These are phyloP conservation scores for Melastoma candidum DNA, from an alignment of 441 rosid genomes.

Conservation along the genomic window DNA sequence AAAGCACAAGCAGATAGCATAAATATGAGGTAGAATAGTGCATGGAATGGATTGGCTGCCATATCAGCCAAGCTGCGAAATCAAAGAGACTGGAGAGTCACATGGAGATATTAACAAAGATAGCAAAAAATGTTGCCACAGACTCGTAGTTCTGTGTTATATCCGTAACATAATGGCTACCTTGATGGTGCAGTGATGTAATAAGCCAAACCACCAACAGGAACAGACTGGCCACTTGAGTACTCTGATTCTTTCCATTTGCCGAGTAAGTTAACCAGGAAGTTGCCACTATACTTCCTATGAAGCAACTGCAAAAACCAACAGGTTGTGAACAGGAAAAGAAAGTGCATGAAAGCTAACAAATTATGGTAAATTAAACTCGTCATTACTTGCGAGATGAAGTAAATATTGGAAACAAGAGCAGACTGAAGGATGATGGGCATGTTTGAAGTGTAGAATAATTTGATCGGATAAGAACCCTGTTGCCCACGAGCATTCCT, in stretches of 20 bases:
- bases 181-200: conserved; percentile 80
- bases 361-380: no score
- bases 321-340: background rate
- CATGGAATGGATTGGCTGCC: conserved; percentile 96
- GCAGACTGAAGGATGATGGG: conserved; percentile 87
- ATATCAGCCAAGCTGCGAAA: conserved; percentile 62
- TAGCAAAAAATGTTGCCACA: no score
- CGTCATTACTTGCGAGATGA: conserved; percentile 73
- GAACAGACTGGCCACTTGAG: conserved; percentile 66
- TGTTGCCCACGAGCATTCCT: conserved; percentile 82
- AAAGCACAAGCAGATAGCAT: conserved; percentile 86
- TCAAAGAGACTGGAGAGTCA: conserved; percentile 3
- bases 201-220: conserved; percentile 88
- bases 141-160: background rate
- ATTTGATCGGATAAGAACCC: conserved; percentile 88
- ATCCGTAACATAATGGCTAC: conserved; percentile 19
- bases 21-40: conserved; percentile 72
- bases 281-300: conserved; percentile 67
- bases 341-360: background rate
- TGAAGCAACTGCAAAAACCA: conserved; percentile 44
- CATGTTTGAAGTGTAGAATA: conserved; percentile 78
- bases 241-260: conserved; percentile 91
- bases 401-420: conserved; percentile 82
- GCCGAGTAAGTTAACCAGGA: conserved; percentile 72
- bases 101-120: background rate